These are phyloP conservation scores for Pelargonium australe DNA, from an alignment of 441 rosid species.

Conservation along the genomic window DNA sequence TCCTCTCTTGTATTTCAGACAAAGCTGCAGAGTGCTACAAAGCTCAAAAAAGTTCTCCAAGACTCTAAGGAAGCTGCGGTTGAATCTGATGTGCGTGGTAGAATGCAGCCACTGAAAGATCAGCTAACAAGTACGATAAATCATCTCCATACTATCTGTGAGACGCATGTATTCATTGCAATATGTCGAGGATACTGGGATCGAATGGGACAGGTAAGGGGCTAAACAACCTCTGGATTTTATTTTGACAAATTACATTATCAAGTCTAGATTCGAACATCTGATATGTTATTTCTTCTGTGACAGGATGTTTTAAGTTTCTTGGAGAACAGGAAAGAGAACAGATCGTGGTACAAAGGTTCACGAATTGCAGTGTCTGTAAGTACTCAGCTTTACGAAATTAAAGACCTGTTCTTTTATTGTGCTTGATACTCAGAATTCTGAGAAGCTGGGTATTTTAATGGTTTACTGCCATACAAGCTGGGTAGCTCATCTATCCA, in stretches of 20 bases:
- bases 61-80: conserved; percentile 78
- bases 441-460: background rate
- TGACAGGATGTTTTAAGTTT: conserved; percentile 75
- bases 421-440: no score
- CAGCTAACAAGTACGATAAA: conserved; percentile 68
- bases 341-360: conserved; percentile 96
- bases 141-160: conserved; percentile 70
- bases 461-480: background rate
- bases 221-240: conserved; percentile 1
- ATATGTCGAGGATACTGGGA: conserved; percentile 94
- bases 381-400: conserved; percentile 30
- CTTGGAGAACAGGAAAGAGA: conserved; percentile 92
- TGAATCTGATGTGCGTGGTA: conserved; percentile 67
- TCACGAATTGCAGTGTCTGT: conserved; percentile 83
- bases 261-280: background rate
- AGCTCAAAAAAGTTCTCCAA: conserved; percentile 86
- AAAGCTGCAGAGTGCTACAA: conserved; percentile 68
- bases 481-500: background rate
- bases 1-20: conserved; percentile 35
- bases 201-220: conserved; percentile 85
- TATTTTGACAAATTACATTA: background rate
- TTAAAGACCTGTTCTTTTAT: no score
- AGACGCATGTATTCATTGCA: conserved; percentile 71
- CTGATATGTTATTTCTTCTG: conserved; percentile 5
- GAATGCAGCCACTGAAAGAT: conserved; percentile 81